These are phyloP conservation scores for Suillus variegatus DNA, from an alignment of 768 basidiomycete species.

Conservation along the genomic window DNA sequence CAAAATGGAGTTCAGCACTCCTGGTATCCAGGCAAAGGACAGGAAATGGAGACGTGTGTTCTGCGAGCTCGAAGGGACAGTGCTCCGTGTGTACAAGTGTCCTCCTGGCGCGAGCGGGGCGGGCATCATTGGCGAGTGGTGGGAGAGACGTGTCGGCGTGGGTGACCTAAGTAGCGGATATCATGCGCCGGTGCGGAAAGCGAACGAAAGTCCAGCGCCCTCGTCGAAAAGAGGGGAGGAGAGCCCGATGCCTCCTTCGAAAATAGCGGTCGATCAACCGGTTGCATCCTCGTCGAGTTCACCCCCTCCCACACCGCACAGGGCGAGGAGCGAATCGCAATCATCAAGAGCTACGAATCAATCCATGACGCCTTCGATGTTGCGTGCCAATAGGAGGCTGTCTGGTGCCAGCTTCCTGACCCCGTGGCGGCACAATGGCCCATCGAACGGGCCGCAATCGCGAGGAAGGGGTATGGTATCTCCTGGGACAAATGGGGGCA, in stretches of 20 bases:
- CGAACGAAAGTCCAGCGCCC: constrained; percentile 25
- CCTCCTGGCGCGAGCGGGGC: constrained; percentile 44
- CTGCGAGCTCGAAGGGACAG: constrained; percentile 92
- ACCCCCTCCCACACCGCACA: constrained; percentile 6
- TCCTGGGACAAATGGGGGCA: constrained; percentile 9
- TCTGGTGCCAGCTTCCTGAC: constrained; percentile 32
- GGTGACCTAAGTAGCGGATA: constrained; percentile 50
- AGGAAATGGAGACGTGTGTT: constrained; percentile 89
- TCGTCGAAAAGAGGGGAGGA: constrained; percentile 20
- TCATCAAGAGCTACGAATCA: constrained; percentile 23
- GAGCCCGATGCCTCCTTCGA: constrained; percentile 16
- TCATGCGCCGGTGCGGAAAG: constrained; percentile 25
- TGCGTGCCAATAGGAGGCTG: constrained; percentile 22
- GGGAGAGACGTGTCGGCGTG: constrained; percentile 77
- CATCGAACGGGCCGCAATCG: constrained; percentile 12
- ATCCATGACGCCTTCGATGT: constrained; percentile 16
- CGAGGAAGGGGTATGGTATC: constrained; percentile 14
- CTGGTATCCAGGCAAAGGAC: constrained; percentile 86
- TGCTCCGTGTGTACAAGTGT: constrained; percentile 72
- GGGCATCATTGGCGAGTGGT: constrained; percentile 69
- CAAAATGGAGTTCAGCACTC: constrained; percentile 89
- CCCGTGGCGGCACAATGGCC: constrained; percentile 22
- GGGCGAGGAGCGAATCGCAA: constrained; percentile 23
- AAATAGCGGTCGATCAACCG: constrained; percentile 22
- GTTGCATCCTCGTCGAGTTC: constrained; percentile 8